Evolutionary conservation across 495 filamentous ascomycete genomes (phyloP).

Genomic region (Penicillium subrubescens): DNA sequence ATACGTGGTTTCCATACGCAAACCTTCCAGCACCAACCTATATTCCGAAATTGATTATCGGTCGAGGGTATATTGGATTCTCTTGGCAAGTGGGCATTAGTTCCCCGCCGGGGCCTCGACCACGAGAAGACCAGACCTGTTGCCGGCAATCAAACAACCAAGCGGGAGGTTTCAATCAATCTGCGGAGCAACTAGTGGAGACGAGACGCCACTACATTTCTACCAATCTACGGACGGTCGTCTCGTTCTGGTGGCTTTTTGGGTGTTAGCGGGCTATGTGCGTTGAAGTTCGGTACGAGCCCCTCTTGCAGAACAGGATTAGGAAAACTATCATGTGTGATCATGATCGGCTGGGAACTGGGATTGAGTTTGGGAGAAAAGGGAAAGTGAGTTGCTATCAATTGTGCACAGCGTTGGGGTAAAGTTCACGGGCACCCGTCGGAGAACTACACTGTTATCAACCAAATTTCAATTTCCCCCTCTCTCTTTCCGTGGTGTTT

Average conservation of each 20-base stretch:
- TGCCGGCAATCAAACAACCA: not conserved
- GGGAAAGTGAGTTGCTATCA: not conserved
- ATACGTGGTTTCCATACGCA: not conserved
- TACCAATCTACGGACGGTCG: not conserved
- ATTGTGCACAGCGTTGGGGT: not conserved
- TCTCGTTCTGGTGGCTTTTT: not conserved
- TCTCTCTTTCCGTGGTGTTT: not conserved
- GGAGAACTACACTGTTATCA: not conserved
- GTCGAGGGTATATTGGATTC: slow-evolving; percentile 18
- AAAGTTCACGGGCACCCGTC: not conserved
- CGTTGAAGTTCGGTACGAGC: not conserved
- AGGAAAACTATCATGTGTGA: not conserved
- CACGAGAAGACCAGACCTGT: slow-evolving; percentile 8
- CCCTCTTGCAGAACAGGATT: not conserved
- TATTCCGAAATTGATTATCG: slow-evolving; percentile 4
- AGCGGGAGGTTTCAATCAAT: slow-evolving; percentile 17
- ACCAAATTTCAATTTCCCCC: not conserved
- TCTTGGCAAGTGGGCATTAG: slow-evolving; percentile 22
- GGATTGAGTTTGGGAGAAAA: not conserved
- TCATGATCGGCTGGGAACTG: not conserved
- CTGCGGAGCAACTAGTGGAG: slow-evolving; percentile 13
- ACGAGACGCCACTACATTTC: not conserved
- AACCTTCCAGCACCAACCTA: not conserved
- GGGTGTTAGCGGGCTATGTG: not conserved
- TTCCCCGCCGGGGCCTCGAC: slow-evolving; percentile 22